Base-by-base conservation (phyloP, 2,329 filamentous ascomycete genomes). In the Fusarium aywerte region DNA sequence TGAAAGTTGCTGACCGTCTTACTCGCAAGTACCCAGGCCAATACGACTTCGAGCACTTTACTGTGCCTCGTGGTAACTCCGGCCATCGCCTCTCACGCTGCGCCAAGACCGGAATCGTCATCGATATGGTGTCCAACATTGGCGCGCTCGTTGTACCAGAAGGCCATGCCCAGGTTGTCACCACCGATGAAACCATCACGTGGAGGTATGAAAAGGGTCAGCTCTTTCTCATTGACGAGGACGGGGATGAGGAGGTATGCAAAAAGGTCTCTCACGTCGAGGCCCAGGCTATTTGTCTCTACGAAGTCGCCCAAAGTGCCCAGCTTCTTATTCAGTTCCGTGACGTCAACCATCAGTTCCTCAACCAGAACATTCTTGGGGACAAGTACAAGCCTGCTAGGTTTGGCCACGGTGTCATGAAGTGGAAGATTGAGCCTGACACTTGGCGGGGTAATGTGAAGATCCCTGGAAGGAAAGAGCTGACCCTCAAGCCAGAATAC, bases 301-400 rank as follows among this genome's bases (percentile, higher is more conserved):
- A 36, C 2, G 31, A 48, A 1, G n/a, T 36, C 3, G n/a, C 21
- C 6, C 12, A 8, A 0, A 36, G 8, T 10, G 45, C 4, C 0
- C 31, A 33, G 3, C 45, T 48, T 2, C 3, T 48, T 7, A 5
- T 36, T 0, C 21, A 36, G 12, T 48, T 33, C 7, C 44, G 31
- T 9, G 45, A 25, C 1, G 16, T 36, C 18, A 10, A 36, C 2
- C 31, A 18, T 3, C 4, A 18, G 3, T 15, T 47, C 21, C 0
- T 25, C 20, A 5, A 25, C 31, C 23, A 27, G 8, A 16, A 13
- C 10, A 27, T 29, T 7, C 18, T 7, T 20, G 11, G 25, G 5
- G 8, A 5, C 2, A 2, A 8, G 12, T 48, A 43, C 8, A 15
- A 23, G 3, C 12, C 12, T 7, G 45, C 31, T 7, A 23, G n/a